Base-by-base conservation (phyloP, 768 basidiomycete species). In the Xerocomus potaroensis region DNA sequence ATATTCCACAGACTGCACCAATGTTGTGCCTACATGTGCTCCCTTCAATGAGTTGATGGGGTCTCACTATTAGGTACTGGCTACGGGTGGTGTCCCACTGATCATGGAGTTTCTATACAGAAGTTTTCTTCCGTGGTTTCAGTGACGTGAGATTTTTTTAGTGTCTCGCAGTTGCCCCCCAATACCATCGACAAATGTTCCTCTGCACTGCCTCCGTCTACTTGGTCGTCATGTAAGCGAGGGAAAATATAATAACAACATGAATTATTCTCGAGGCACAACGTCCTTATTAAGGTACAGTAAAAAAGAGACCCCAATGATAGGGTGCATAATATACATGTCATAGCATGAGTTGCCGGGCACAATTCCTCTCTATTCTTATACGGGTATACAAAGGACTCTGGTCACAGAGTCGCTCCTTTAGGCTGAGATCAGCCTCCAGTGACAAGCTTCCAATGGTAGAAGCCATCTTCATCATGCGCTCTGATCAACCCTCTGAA, bases 401-500 rank as follows among this genome's bases (percentile, higher is more conserved):
- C 21, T 29, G 10, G 27, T 3, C 22, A 16, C 15, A 29, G 29
- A 36, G 5, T 21, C 22, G 8, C 23, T 14, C n/a, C 3, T 15
- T 37, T 33, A 55, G 7, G 38, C 48, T 1, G 66, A 62, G 41
- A 68, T 53, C 36, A 66, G 35, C 38, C 32, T 60, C 64, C 66
- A 66, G 24, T 64, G 62, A 30, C 48, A 33, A 66, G 35, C 40
- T 30, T 60, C 64, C 65, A 66, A 22, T 64, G 62, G 27, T 49
- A 57, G 36, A 56, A 60, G 1, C 65, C 64, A 23, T 66, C 65
- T 19, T 58, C 56, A 2, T 68, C 64, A 5, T 56, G 48, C 14
- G 54, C 52, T 46, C 64, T 63, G 29, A 64, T 49, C 48, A 74
- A 49, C 16, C 72, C 72, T 41, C 55, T 65, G 57, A 74, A 74